These are phyloP conservation scores for Lentinula aciculospora DNA, from an alignment of 768 basidiomycete genomes.

Conservation along the genomic window DNA sequence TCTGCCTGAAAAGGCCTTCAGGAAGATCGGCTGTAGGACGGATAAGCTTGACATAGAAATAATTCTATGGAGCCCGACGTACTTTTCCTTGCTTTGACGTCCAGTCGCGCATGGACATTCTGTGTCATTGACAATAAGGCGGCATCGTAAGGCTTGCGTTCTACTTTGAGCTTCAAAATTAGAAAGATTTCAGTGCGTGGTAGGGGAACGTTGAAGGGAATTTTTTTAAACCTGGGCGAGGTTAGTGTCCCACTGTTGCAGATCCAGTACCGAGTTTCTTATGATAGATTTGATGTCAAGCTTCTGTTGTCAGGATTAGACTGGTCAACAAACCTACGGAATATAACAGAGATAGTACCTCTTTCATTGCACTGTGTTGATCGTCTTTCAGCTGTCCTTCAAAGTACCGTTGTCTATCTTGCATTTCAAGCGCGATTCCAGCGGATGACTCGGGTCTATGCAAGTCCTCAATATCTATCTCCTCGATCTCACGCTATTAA, in stretches of 20 bases:
- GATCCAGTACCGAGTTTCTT: conserved; percentile 36
- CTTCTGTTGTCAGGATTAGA: conserved; percentile 23
- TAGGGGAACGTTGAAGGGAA: not conserved
- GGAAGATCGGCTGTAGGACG: conserved; percentile 66
- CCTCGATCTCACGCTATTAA: conserved; percentile 20
- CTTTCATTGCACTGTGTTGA: conserved; percentile 20
- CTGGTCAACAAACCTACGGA: not conserved
- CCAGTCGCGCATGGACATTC: conserved; percentile 68
- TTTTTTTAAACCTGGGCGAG: conserved; percentile 50
- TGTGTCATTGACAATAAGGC: conserved; percentile 73
- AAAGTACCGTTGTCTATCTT: conserved; percentile 78
- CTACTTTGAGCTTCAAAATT: conserved; percentile 53
- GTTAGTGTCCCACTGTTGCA: conserved; percentile 52
- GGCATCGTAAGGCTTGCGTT: conserved; percentile 60
- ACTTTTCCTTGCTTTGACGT: conserved; percentile 66
- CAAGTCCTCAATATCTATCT: conserved; percentile 85
- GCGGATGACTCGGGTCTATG: conserved; percentile 58
- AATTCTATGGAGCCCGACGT: conserved; percentile 14
- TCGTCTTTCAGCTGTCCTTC: conserved; percentile 51
- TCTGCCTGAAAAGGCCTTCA: conserved; percentile 69
- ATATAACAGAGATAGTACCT: conserved; percentile 19
- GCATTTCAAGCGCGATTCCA: conserved; percentile 83
- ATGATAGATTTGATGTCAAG: conserved; percentile 45
- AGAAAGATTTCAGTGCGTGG: not conserved
- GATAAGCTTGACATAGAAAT: not conserved